Evolutionary conservation across 2,329 filamentous ascomycete genomes (phyloP).

Genomic region (Xenoacremonium recifei): DNA sequence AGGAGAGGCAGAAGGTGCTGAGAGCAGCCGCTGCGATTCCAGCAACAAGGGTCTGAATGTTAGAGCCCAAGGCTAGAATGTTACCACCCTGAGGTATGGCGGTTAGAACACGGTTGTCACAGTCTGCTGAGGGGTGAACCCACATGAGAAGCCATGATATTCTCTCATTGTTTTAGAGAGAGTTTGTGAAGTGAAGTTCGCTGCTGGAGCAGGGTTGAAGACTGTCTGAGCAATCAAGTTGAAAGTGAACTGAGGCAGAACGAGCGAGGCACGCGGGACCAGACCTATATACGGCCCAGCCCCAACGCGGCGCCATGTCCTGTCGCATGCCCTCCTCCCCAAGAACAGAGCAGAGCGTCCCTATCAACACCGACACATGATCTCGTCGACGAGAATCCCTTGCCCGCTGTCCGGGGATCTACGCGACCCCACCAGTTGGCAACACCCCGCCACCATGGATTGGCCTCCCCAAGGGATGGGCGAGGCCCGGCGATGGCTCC

Average conservation of each 20-base stretch:
- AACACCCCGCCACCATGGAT: conserved; percentile 24
- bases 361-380: conserved; percentile 6
- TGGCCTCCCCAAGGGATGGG: conserved; percentile 1
- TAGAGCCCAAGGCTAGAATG: conserved; percentile 45
- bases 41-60: conserved; percentile 51
- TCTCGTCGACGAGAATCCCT: conserved; percentile 14
- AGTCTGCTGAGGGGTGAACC: too few relatives aligned
- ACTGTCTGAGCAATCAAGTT: conserved; percentile 26
- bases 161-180: conserved; percentile 58
- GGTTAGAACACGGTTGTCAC: too few relatives aligned
- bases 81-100: conserved; percentile 55
- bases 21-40: conserved; percentile 52
- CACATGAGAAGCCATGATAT: conserved; percentile 70
- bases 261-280: conserved; percentile 12
- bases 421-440: conserved; percentile 19
- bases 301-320: too few relatives aligned
- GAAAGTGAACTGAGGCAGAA: conserved; percentile 15
- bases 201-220: conserved; percentile 32
- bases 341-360: neutral
- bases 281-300: conserved; percentile 23
- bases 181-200: conserved; percentile 24
- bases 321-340: neutral
- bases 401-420: conserved; percentile 20
- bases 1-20: conserved; percentile 50
- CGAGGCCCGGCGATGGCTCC: neutral